These are phyloP conservation scores for Debaryomyces sp. DNA, from an alignment of 1,139 yeast species.

Conservation along the genomic window DNA sequence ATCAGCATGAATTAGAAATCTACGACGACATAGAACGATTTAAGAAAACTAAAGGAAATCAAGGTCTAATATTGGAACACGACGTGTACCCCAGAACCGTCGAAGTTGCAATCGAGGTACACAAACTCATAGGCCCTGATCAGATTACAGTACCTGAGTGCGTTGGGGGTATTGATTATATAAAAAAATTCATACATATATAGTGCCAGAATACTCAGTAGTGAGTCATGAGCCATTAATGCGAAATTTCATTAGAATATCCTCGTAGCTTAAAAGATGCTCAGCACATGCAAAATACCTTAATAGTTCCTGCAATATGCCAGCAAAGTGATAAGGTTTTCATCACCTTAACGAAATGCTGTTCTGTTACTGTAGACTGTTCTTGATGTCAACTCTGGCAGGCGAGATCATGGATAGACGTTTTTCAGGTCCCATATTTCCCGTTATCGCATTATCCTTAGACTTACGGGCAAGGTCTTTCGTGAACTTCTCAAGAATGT, in stretches of 20 bases:
- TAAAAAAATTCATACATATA: conserved; percentile 28
- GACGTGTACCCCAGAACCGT: conserved; percentile 74
- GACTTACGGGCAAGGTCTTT: background rate
- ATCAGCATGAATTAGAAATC: conserved; percentile 53
- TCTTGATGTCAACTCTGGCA: too few relatives aligned
- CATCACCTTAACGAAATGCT: background rate
- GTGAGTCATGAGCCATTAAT: background rate
- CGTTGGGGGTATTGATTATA: conserved; percentile 61
- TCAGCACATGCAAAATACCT: background rate
- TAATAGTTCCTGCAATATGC: background rate
- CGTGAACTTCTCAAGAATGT: background rate
- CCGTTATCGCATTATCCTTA: background rate
- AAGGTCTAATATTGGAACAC: conserved; percentile 81
- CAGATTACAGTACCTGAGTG: conserved; percentile 86
- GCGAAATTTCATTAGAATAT: background rate
- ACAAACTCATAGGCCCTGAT: conserved; percentile 50
- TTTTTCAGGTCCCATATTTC: too few relatives aligned
- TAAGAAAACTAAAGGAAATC: conserved; percentile 37
- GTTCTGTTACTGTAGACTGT: too few relatives aligned
- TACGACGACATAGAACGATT: conserved; percentile 57
- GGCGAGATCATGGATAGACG: too few relatives aligned
- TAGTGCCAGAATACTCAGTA: background rate
- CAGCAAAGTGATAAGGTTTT: background rate
- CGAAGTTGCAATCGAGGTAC: conserved; percentile 63
- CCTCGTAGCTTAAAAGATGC: background rate